Percentiles rank a stretch among this genome's conserved stretches.
Conservation (phyloP, 306 rosid species). For the Trichosanthes truncata region DNA sequence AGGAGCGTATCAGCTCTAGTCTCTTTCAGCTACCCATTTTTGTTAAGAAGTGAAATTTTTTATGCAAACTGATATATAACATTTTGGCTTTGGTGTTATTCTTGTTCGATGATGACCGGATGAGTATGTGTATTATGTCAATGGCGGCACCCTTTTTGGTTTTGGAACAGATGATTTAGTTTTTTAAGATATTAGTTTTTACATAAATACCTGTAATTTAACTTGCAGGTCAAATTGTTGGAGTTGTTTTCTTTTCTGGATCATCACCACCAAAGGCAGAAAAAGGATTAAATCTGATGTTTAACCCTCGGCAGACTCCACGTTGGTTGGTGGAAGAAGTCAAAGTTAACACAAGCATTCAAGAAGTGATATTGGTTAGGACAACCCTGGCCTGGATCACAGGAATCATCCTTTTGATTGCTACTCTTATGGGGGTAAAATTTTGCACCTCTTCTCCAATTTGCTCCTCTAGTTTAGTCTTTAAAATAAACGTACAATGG, state of each 20-base stretch:
- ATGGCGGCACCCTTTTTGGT: not conserved
- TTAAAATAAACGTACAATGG: not conserved
- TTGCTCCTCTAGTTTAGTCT: not conserved
- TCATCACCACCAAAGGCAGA: slow-evolving; percentile 29
- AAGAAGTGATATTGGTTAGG: slow-evolving; percentile 57
- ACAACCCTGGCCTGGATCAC: slow-evolving; percentile 76
- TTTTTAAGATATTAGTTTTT: not conserved
- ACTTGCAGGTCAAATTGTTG: slow-evolving; percentile 90
- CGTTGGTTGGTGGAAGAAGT: slow-evolving; percentile 60
- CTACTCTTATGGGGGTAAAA: slow-evolving; percentile 90
- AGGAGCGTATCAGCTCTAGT: not conserved
- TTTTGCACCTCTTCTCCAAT: not conserved
- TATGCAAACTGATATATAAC: not conserved
- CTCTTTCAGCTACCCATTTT: not conserved
- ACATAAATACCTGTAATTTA: not conserved
- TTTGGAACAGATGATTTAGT: not conserved
- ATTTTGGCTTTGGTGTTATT: not conserved
- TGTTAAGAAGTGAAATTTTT: not conserved
- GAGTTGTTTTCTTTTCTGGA: slow-evolving; percentile 47
- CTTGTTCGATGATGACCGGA: not conserved
- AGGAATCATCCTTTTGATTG: slow-evolving; percentile 67
- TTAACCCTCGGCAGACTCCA: slow-evolving; percentile 33
- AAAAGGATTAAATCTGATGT: slow-evolving; percentile 43
- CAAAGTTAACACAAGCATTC: slow-evolving; percentile 6
- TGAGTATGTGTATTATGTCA: not conserved